Base-by-base conservation (phyloP, 257 asterid species). In the Solanum sparsipilum region DNA sequence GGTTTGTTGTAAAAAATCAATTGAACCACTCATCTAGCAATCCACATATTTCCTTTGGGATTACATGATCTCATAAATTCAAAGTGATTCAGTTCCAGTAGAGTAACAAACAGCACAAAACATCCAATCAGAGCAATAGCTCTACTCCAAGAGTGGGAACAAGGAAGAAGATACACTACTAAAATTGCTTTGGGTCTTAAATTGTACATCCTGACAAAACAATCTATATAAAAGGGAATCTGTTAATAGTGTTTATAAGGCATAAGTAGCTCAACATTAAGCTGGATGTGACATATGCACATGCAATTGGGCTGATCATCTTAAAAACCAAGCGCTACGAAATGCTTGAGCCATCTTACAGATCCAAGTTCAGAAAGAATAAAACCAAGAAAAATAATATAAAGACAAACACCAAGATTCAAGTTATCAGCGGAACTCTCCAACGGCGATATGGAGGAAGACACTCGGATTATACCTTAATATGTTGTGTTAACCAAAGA, bases 401-500 rank as follows among this genome's bases (percentile, higher is more conserved):
- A 46, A 44, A 46, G 41, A 46, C 16, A 79, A 46, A 15, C 68
- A 81, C 27, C 67, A 16, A 81, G 29, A 48, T 81, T 48, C 70
- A 79, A 79, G 38, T 35, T 15, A 44, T 46, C 36, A 48, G 44
- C 16, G 1, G 71, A 82, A 32, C 44, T 31, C 46, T 29, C 44
- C 34, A 39, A 48, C 31, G 3, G 70, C 6, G 67, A 48, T 82
- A 82, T 82, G 86, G 70, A 82, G 44, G 86, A 82, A 82, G 31
- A 20, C 41, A 48, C 71, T 31, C 16, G 44, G 41, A 23, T 25
- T 68, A 72, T 94, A 96, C 99, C 99, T 96, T 96, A 87, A 95
- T 94, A 89, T 93, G 92, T 76, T 96, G 95, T 60, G 98, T 92
- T 89, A 96, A 89, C 99, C 99, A 96, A 83, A 94, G 98, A 87